Evolutionary conservation across 495 filamentous ascomycete species (phyloP), one percentile per base, ranked within the genome.

Genomic region (Penicillium robsamsonii): DNA sequence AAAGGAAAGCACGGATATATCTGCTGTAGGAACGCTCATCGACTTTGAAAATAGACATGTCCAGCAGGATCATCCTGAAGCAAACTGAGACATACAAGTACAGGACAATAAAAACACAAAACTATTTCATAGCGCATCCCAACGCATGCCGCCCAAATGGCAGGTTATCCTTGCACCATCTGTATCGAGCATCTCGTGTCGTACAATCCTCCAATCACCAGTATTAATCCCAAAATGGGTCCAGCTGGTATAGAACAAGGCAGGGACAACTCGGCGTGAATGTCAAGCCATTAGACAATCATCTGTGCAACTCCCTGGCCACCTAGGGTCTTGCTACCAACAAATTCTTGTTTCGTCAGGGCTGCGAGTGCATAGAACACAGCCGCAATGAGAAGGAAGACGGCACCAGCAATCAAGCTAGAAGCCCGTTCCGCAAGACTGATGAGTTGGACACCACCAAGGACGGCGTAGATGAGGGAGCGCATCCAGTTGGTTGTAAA

Each of bases 401-500:
- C 80, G 6, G 92, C 94, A 4, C 90, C 90, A 1, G 91, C 94
- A 53, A 99, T 86, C 70, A 99, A 74, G 58, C 84, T 89, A 20
- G 84, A 89, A 12, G 79, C 69, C 12, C 77, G 64, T 1, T 61
- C 48, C 33, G 80, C 59, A 44, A 92, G 78, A 66, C 89, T 92
- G 48, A 93, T 72, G 84, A 87, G 97, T 68, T 96, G 91, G 33
- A 94, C 73, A 41, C 85, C 61, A 64, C 87, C 89, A 87, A 97
- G 90, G 66, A 82, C 73, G 55, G 72, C 66, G 75, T 99, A 99
- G 73, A 96, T 87, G 48, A 75, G 88, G n/a, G 92, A 93, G 73
- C 95, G 92, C 88, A 93, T 96, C 79, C 89, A 97, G 77, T 96
- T 97, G 46, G 92, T 91, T 40, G 90, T 90, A 78, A 99, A 91